Percentiles rank a stretch among this genome's conserved stretches.
phyloP scores from a whole-genome alignment of 805 yeast species.

The Zygosaccharomyces siamensis region DNA sequence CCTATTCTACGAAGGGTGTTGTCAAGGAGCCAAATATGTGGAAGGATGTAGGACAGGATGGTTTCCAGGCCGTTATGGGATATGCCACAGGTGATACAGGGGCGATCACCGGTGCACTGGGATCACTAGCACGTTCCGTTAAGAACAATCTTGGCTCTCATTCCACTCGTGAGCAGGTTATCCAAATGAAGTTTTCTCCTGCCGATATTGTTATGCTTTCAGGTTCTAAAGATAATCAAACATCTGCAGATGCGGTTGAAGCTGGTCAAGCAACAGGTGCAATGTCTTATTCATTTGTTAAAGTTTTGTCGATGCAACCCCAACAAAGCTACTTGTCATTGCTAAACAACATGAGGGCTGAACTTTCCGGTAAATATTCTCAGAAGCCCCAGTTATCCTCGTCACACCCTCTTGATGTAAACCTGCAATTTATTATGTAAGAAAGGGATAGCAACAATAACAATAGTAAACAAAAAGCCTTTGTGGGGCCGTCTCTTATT shows the following conservation, averaged over 20 bases:
- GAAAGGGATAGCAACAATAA: not conserved
- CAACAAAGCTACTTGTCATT: conserved; percentile 65
- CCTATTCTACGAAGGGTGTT: conserved; percentile 78
- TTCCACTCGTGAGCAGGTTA: conserved; percentile 42
- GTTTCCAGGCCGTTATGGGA: conserved; percentile 52
- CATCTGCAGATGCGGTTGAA: conserved; percentile 75
- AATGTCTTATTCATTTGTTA: conserved; percentile 73
- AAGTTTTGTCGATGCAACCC: conserved; percentile 55
- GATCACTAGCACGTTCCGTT: conserved; percentile 42
- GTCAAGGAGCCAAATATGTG: conserved; percentile 74
- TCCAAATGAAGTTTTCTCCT: conserved; percentile 57
- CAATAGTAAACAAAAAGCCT: not conserved
- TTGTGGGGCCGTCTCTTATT: not conserved
- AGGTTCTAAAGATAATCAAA: conserved; percentile 82
- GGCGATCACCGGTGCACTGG: conserved; percentile 41
- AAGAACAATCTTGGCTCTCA: conserved; percentile 37
- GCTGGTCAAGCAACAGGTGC: conserved; percentile 76
- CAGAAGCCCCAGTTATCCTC: conserved; percentile 82
- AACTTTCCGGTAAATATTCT: conserved; percentile 57
- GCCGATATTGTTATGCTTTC: conserved; percentile 74
- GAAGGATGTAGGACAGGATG: conserved; percentile 68
- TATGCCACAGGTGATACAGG: conserved; percentile 55
- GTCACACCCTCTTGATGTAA: conserved; percentile 74
- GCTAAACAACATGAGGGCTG: conserved; percentile 63
- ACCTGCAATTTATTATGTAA: conserved; percentile 40